Conservation (phyloP, 2,329 filamentous ascomycete species). For the Colletotrichum plurivorum region DNA sequence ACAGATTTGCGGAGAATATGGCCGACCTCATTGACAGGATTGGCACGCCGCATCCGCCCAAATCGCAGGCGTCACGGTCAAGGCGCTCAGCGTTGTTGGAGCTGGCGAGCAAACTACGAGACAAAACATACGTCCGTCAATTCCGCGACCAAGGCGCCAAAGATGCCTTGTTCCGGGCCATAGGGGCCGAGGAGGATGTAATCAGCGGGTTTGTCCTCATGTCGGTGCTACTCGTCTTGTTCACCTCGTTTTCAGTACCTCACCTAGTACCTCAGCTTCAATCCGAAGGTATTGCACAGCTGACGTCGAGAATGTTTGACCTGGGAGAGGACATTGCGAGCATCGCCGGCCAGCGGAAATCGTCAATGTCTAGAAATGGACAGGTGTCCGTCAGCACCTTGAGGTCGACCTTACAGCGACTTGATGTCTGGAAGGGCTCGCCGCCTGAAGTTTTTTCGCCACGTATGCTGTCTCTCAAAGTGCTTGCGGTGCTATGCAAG, state of each 20-base stretch:
- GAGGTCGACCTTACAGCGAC: constrained; percentile 65
- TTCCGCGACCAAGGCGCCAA: constrained; percentile 84
- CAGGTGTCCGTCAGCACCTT: constrained; percentile 70
- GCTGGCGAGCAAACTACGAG: constrained; percentile 70
- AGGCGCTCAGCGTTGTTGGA: constrained; percentile 73
- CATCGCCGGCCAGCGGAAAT: constrained; percentile 75
- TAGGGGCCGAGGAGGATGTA: constrained; percentile 72
- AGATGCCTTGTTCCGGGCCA: constrained; percentile 74
- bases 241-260: constrained; percentile 72
- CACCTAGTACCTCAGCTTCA: constrained; percentile 72
- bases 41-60: constrained; percentile 63
- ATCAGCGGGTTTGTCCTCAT: constrained; percentile 75
- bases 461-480: constrained; percentile 74
- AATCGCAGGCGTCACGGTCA: constrained; percentile 61
- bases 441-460: constrained; percentile 69
- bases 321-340: constrained; percentile 68
- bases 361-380: constrained; percentile 77
- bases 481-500: constrained; percentile 54
- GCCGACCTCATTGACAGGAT: constrained; percentile 75
- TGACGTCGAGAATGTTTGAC: constrained; percentile 70
- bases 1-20: constrained; percentile 75
- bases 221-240: constrained; percentile 74
- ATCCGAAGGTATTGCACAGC: constrained; percentile 65
- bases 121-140: constrained; percentile 75
- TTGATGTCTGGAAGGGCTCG: constrained; percentile 72